phyloP scores from a whole-genome alignment of 768 basidiomycete species.

The Lactarius hatsudake region DNA sequence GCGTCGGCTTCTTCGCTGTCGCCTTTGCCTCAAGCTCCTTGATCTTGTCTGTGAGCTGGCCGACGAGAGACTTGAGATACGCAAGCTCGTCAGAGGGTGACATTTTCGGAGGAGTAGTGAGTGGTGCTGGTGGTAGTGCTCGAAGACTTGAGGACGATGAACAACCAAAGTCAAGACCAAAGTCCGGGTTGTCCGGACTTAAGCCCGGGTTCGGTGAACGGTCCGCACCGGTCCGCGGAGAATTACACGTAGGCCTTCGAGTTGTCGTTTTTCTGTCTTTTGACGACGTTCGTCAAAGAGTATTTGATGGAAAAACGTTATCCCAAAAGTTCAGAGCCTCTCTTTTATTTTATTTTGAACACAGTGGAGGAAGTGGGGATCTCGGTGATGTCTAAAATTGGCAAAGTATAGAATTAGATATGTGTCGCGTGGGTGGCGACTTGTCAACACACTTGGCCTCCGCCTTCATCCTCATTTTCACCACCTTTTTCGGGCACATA shows the following conservation, averaged over 20 bases:
- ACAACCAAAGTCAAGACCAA: neutral
- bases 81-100: slow-evolving; percentile 77
- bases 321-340: neutral
- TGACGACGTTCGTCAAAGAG: neutral
- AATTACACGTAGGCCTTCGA: neutral
- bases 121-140: neutral
- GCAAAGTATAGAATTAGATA: neutral
- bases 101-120: slow-evolving; percentile 41
- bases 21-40: slow-evolving; percentile 67
- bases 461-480: neutral
- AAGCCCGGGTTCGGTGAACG: neutral
- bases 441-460: no score
- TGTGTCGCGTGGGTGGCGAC: neutral
- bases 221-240: neutral
- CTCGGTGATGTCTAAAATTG: neutral
- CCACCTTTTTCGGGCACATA: slow-evolving; percentile 4
- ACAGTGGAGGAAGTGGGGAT: neutral
- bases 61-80: slow-evolving; percentile 90
- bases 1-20: slow-evolving; percentile 45
- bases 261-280: neutral
- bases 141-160: neutral
- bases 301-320: neutral
- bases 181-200: neutral
- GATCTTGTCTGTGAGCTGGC: slow-evolving; percentile 91
- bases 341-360: neutral